phyloP scores from a whole-genome alignment of 2,329 filamentous ascomycete genomes.

The Sclerotiophoma versabilis region DNA sequence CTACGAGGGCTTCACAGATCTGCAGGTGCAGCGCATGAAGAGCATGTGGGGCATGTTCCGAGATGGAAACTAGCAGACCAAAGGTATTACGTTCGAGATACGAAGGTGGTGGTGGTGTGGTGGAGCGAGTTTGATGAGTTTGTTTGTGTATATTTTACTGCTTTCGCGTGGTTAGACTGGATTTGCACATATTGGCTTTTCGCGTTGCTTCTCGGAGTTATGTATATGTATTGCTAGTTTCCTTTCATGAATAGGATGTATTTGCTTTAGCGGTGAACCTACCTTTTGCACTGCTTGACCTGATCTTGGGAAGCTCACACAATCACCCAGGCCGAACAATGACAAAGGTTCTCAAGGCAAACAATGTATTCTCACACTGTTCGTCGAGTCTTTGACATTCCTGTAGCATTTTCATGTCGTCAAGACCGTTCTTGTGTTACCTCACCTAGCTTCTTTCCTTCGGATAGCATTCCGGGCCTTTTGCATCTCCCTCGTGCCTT shows the following conservation, averaged over 20 bases:
- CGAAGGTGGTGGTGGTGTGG: conserved; percentile 7
- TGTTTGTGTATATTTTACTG: conserved; percentile 14
- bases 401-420: background rate
- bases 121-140: conserved; percentile 7
- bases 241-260: conserved; percentile 2
- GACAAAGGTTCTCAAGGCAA: too few species aligned
- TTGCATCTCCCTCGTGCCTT: conserved; percentile 4
- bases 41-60: conserved; percentile 59
- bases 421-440: conserved; percentile 7
- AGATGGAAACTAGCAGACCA: conserved; percentile 36
- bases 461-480: conserved; percentile 10
- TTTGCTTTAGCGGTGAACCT: background rate
- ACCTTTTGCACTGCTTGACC: background rate
- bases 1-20: conserved; percentile 60
- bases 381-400: conserved; percentile 1
- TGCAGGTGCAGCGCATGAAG: conserved; percentile 60
- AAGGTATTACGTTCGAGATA: background rate
- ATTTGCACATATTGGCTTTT: conserved; percentile 12
- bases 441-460: background rate
- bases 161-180: conserved; percentile 11
- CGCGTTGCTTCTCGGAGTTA: conserved; percentile 9
- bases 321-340: too few species aligned
- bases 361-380: too few species aligned
- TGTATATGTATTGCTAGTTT: background rate
- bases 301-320: background rate